Percentiles rank a stretch among this genome's conserved stretches.
These are phyloP conservation scores for Neurospora tetrasperma DNA, from an alignment of 495 filamentous ascomycete species.

Conservation along the genomic window DNA sequence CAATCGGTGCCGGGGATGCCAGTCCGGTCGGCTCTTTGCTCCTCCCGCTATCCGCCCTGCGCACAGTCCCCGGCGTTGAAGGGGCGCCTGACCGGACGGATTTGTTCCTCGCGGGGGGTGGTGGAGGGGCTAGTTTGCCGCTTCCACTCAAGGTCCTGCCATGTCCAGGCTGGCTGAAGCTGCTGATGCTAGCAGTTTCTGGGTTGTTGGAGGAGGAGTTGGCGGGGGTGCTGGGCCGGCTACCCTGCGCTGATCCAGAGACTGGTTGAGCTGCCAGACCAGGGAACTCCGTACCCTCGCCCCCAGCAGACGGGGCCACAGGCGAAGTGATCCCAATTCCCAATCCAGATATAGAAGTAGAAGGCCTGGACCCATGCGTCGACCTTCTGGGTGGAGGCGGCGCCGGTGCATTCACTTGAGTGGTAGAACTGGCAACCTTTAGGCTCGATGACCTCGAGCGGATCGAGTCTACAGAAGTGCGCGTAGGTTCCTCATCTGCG, in stretches of 20 bases:
- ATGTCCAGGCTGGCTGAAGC: neutral
- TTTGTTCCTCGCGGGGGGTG: constrained; percentile 31
- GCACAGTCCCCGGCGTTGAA: constrained; percentile 10
- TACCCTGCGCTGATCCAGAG: neutral
- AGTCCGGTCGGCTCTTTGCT: constrained; percentile 14
- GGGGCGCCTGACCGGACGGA: constrained; percentile 30
- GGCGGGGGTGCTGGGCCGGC: neutral
- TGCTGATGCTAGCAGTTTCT: neutral
- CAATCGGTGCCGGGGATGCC: neutral
- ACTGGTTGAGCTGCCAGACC: neutral
- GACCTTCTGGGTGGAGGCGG: constrained; percentile 37
- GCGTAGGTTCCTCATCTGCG: constrained; percentile 24
- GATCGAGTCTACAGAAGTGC: constrained; percentile 35
- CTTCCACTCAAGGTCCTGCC: neutral
- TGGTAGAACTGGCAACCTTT: constrained; percentile 12
- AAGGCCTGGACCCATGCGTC: constrained; percentile 19
- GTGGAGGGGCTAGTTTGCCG: constrained; percentile 29
- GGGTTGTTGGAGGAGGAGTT: neutral
- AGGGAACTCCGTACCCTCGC: neutral
- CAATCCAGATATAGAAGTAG: constrained; percentile 6
- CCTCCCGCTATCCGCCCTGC: neutral
- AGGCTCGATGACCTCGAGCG: constrained; percentile 32
- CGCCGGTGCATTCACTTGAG: constrained; percentile 21
- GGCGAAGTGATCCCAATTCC: constrained; percentile 5
- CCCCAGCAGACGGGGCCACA: neutral